Conservation (phyloP, 306 rosid species). For the Ziziphus jujuba region DNA sequence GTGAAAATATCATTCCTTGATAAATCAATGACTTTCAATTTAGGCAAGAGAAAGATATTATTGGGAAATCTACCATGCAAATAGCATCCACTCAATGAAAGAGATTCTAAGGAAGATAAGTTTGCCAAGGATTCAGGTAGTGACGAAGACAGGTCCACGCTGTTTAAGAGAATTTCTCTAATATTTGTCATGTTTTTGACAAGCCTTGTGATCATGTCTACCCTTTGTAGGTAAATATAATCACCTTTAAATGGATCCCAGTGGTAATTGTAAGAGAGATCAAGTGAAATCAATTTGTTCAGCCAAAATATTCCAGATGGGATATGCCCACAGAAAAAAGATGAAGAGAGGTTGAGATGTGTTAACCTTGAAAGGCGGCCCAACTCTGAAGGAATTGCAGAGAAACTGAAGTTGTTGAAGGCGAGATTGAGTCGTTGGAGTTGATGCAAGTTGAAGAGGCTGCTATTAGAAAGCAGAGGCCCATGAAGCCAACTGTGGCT, state of each 20-base stretch:
- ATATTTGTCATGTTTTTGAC: not conserved
- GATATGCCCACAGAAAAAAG: too few relatives aligned
- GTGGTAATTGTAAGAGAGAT: not conserved
- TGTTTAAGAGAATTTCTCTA: not conserved
- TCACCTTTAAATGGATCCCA: too few relatives aligned
- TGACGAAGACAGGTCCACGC: not conserved
- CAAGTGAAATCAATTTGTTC: conserved; percentile 2
- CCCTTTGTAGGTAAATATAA: too few relatives aligned
- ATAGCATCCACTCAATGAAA: not conserved
- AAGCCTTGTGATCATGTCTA: not conserved
- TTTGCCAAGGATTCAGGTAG: not conserved
- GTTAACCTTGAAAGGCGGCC: too few relatives aligned
- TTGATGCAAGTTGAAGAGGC: not conserved
- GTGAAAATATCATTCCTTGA: not conserved
- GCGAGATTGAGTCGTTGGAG: not conserved
- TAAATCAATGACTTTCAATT: not conserved
- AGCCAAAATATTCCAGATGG: too few relatives aligned
- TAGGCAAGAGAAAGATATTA: not conserved
- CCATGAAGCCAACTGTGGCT: too few relatives aligned
- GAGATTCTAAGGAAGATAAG: not conserved
- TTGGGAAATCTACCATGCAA: not conserved
- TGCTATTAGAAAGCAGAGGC: too few relatives aligned
- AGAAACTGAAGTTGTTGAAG: not conserved
- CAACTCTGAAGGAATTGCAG: too few relatives aligned
- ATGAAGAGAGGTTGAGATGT: too few relatives aligned